phyloP scores from a whole-genome alignment of 2,329 filamentous ascomycete genomes.

The Diplodia corticola region DNA sequence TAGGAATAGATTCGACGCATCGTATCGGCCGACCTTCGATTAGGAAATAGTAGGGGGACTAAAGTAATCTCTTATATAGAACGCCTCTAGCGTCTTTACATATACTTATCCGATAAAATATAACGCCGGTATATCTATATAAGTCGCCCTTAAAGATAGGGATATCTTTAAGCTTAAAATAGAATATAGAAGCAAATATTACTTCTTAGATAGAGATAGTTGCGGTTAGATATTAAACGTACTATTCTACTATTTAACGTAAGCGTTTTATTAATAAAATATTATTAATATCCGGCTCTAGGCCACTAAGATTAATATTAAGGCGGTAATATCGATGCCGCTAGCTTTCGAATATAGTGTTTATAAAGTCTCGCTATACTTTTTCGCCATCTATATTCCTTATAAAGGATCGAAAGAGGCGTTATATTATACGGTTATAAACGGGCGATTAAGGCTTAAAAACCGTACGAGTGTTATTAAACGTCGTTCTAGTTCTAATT shows the following conservation, averaged over 20 bases:
- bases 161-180: conserved; percentile 25
- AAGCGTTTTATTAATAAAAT: neutral
- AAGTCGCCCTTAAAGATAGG: conserved; percentile 12
- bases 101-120: conserved; percentile 4
- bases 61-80: no score
- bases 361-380: conserved; percentile 28
- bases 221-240: conserved; percentile 17
- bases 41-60: no score
- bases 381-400: conserved; percentile 30
- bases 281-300: conserved; percentile 23
- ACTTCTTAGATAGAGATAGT: conserved; percentile 26
- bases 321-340: conserved; percentile 28
- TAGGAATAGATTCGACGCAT: no score
- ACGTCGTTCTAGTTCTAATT: conserved; percentile 30
- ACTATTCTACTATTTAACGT: neutral
- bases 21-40: no score
- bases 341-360: conserved; percentile 24
- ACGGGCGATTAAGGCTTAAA: conserved; percentile 29
- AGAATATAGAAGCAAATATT: conserved; percentile 29
- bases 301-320: conserved; percentile 27
- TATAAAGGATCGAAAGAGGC: conserved; percentile 29
- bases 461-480: conserved; percentile 6
- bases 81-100: neutral
- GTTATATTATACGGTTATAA: conserved; percentile 27
- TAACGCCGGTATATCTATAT: conserved; percentile 24